Percentiles rank a stretch among this genome's conserved stretches.
Evolutionary conservation across 352 stramenopile genomes (phyloP).

Genomic region (Phytophthora hibernalis): DNA sequence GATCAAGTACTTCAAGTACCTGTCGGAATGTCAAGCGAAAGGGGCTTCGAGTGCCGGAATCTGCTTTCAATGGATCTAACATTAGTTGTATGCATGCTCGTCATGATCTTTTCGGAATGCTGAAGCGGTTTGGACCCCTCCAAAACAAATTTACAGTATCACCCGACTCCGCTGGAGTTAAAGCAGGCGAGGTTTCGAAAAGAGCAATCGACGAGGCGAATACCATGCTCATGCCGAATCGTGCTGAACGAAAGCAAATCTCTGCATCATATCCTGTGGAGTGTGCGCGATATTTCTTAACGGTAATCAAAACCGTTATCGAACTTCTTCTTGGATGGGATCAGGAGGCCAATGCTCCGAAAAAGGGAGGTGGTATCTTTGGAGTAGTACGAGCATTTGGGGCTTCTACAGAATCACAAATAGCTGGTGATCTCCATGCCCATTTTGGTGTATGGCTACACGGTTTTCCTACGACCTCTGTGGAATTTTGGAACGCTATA

Average conservation of each 20-base stretch:
- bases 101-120: slow-evolving; percentile 21
- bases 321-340: slow-evolving; percentile 30
- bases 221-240: not conserved
- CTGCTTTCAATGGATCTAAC: slow-evolving; percentile 34
- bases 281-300: slow-evolving; percentile 31
- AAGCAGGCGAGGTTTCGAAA: not conserved
- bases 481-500: not conserved
- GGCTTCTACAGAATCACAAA: slow-evolving; percentile 33
- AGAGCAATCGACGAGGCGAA: not conserved
- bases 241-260: slow-evolving; percentile 19
- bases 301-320: slow-evolving; percentile 27
- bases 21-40: not conserved
- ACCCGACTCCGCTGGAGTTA: not conserved
- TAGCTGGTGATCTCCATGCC: slow-evolving; percentile 33
- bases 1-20: slow-evolving; percentile 24
- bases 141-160: slow-evolving; percentile 36
- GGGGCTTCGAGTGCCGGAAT: slow-evolving; percentile 20
- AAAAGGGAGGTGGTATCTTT: slow-evolving; percentile 30
- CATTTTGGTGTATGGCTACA: slow-evolving; percentile 39
- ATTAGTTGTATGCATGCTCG: slow-evolving; percentile 2
- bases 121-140: slow-evolving; percentile 31
- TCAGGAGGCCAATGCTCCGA: not conserved
- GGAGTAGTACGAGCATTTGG: slow-evolving; percentile 36
- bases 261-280: slow-evolving; percentile 24
- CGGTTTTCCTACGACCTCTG: slow-evolving; percentile 32